Evolutionary conservation across 2,329 filamentous ascomycete species (phyloP), one percentile per base, ranked within the genome.

Genomic region (Graphilbum fragrans): DNA sequence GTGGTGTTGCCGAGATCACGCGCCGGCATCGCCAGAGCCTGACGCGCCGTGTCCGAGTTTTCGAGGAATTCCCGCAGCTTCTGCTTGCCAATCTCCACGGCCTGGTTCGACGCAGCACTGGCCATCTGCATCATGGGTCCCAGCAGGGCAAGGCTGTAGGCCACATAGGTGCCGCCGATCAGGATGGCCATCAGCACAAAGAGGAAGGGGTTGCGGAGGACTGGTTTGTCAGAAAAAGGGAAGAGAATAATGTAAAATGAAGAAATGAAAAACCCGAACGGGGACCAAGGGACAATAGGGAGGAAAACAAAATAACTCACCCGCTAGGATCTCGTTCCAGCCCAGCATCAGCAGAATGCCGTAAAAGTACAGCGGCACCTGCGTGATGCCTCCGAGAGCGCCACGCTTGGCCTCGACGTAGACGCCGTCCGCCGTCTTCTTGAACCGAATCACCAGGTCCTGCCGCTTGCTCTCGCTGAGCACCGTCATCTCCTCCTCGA

Each of bases 391-490:
- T 41, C 92, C 92, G 57, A 98, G 93, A 34, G 92, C 92, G 57
- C 90, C 88, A 44, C 92, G 78, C 72, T 98, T 98, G 38, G 92
- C 92, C 65, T 98, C 92, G 34, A 98, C 88, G 54, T 94, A 98
- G 4, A 98, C 90, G 8, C 88, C 92, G 57, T 98, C 92, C 1
- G 92, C 92, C 29, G 86, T 92, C 72, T 96, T 96, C 72, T 95
- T 96, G 73, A 98, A 98, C 42, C 92, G 76, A 14, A 94, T 82
- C 10, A 87, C 86, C 22, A 98, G 73, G 57, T 98, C 88, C 57
- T 94, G 85, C 45, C 85, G 77, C 65, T 95, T 94, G 49, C 78
- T 73, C 61, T 96, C 90, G 54, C 81, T 82, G 37, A 98, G 71
- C n/a, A 96, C 77, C 0, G 85, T 92, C 79, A 93, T 94, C 63